A percentile compares a stretch with the other conserved stretches of the same genome.
Conservation (phyloP, 108 stramenopile genomes). For the Cyclotella choctawhatcheeana region DNA sequence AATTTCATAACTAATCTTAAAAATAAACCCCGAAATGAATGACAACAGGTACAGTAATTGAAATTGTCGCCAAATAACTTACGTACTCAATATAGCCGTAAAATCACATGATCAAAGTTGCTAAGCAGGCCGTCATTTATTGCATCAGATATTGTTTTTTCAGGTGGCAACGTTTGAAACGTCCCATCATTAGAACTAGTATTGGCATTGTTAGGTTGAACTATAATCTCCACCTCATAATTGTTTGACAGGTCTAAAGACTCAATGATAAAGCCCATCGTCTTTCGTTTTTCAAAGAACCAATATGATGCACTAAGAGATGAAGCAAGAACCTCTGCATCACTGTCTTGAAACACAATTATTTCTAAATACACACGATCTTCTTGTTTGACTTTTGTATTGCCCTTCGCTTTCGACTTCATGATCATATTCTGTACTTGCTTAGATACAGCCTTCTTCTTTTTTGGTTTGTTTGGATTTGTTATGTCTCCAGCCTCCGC, state of each 20-base stretch:
- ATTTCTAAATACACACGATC: slow-evolving; percentile 79
- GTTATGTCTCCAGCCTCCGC: neutral
- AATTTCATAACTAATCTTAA: too few species aligned
- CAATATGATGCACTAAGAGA: slow-evolving; percentile 22
- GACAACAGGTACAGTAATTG: too few species aligned
- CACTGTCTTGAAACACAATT: slow-evolving; percentile 41
- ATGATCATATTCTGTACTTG: slow-evolving; percentile 79
- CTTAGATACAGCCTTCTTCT: slow-evolving; percentile 64
- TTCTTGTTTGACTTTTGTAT: slow-evolving; percentile 52
- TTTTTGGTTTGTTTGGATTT: slow-evolving; percentile 22
- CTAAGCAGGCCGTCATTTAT: slow-evolving; percentile 43
- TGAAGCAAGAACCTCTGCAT: neutral
- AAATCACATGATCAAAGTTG: slow-evolving; percentile 56
- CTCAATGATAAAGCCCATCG: neutral
- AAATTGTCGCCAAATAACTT: too few species aligned
- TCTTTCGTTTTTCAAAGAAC: slow-evolving; percentile 22
- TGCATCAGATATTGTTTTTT: slow-evolving; percentile 40
- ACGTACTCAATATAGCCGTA: too few species aligned
- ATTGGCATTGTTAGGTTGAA: neutral
- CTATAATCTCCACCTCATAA: slow-evolving; percentile 44
- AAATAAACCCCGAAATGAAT: too few species aligned
- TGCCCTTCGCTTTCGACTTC: slow-evolving; percentile 74
- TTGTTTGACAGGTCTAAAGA: slow-evolving; percentile 20
- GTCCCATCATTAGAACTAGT: neutral
- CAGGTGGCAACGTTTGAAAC: slow-evolving; percentile 5